Evolutionary conservation across 768 basidiomycete species (phyloP), one percentile per base, ranked within the genome.

Genomic region (Melanogaster broomeanus): DNA sequence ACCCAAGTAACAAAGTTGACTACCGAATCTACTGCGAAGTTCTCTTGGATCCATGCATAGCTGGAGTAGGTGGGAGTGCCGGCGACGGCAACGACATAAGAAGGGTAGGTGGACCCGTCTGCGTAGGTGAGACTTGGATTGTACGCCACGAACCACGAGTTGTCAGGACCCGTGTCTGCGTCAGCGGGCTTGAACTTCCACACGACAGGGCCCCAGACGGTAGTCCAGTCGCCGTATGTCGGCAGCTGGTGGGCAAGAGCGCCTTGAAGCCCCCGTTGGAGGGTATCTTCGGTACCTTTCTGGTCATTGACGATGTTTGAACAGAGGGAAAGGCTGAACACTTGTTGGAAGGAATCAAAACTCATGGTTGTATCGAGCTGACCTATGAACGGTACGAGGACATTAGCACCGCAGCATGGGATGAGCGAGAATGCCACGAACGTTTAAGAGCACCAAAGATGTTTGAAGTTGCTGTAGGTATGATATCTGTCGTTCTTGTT

Each of bases 321-420:
- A 8, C 31, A 8, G 11, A 47, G 8, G 12, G 61, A 63, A 27
- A 63, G 31, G 1, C 16, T 25, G 21, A 48, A 49, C n/a, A 51
- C 48, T 25, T 63, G 49, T 44, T 63, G 58, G 31, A 57, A 57
- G 35, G 54, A 42, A 33, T 63, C 50, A 10, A 45, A 19, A 7
- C n/a, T n/a, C n/a, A n/a, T n/a, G n/a, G n/a, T n/a, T n/a, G n/a
- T n/a, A n/a, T n/a, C n/a, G n/a, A n/a, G n/a, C n/a, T n/a, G n/a
- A n/a, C n/a, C n/a, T n/a, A n/a, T n/a, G n/a, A n/a, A n/a, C n/a
- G n/a, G n/a, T n/a, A n/a, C n/a, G n/a, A n/a, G n/a, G n/a, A n/a
- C n/a, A n/a, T n/a, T n/a, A n/a, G n/a, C n/a, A n/a, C n/a, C n/a
- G n/a, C n/a, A n/a, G n/a, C n/a, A n/a, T n/a, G n/a, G n/a, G n/a